Base-by-base conservation (phyloP, 2,329 filamentous ascomycete species). In the Tolypocladium sp. region DNA sequence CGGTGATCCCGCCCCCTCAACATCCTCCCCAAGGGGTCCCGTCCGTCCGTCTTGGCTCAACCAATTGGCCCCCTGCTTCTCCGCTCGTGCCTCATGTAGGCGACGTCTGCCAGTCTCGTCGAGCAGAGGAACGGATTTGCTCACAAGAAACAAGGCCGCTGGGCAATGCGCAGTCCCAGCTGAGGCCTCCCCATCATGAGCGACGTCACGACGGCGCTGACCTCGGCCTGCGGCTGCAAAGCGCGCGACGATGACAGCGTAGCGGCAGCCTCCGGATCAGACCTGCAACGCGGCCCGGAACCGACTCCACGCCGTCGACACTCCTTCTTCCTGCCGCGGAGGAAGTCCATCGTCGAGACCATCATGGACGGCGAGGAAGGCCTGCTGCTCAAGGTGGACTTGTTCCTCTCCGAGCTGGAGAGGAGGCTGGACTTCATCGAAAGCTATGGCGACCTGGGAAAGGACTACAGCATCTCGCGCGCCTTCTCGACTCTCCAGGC, bases 341-440 rank as follows among this genome's bases (percentile, higher is more conserved):
- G 83, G 64, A 83, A 80, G 64, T 86, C 83, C 13, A 74, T 85
- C n/a, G 79, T 85, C 42, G 79, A 80, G 65, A 78, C 81, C 58
- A 79, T 84, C 63, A 82, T 86, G 75, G 85, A 88, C 49, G 79
- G 81, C 42, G 85, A 88, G 63, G 85, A 88, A 65, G 76, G 79
- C 27, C 70, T 88, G 38, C 68, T 87, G 58, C 75, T 87, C 57
- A 86, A 82, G 77, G 83, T 94, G 56, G 91, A 94, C 69, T 76
- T 89, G 56, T 94, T 95, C 72, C 80, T 99, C 58, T 82, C 87
- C 44, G 92, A 97, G 71, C 81, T 99, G 51, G 92, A 95, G 74
- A 83, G 89, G 64, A 86, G 93, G 58, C 79, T 99, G 54, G 92
- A 95, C 68, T 89, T 91, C 72, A 82, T 97, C 54, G 94, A 99